A percentile compares a stretch with the other conserved stretches of the same genome.
phyloP scores from a whole-genome alignment of 805 yeast species.

The Hanseniaspora singularis region DNA sequence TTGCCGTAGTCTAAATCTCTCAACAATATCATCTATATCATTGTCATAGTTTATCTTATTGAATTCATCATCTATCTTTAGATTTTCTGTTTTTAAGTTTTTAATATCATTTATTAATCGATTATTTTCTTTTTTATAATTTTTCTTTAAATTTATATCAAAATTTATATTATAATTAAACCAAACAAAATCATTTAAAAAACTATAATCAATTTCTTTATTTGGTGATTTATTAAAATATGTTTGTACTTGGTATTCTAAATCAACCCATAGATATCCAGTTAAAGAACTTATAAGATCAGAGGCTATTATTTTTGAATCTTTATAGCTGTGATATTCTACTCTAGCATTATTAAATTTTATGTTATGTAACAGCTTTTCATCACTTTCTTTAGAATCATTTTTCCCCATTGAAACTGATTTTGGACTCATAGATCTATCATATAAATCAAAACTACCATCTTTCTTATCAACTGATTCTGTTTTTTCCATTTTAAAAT shows the following conservation, averaged over 20 bases:
- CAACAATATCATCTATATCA: constrained; percentile 2
- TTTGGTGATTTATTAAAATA: constrained; percentile 7
- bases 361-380: too few species aligned
- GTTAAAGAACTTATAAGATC: constrained; percentile 4
- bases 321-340: too few species aligned
- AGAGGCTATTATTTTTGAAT: neutral
- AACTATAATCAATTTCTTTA: constrained; percentile 11
- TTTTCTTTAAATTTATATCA: neutral
- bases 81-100: neutral
- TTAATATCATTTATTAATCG: constrained; percentile 3
- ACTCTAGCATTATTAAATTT: too few species aligned
- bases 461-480: too few species aligned
- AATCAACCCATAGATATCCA: constrained; percentile 15
- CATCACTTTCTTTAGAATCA: too few species aligned
- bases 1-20: constrained; percentile 11
- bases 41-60: neutral
- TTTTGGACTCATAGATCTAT: too few species aligned
- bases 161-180: constrained; percentile 5
- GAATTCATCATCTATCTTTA: neutral
- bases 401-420: too few species aligned
- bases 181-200: constrained; percentile 15
- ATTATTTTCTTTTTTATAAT: neutral
- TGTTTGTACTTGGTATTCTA: neutral
- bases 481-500: too few species aligned
- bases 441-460: too few species aligned